Evolutionary conservation across 495 filamentous ascomycete species (phyloP).

Genomic region (Talaromyces trachyspermus): DNA sequence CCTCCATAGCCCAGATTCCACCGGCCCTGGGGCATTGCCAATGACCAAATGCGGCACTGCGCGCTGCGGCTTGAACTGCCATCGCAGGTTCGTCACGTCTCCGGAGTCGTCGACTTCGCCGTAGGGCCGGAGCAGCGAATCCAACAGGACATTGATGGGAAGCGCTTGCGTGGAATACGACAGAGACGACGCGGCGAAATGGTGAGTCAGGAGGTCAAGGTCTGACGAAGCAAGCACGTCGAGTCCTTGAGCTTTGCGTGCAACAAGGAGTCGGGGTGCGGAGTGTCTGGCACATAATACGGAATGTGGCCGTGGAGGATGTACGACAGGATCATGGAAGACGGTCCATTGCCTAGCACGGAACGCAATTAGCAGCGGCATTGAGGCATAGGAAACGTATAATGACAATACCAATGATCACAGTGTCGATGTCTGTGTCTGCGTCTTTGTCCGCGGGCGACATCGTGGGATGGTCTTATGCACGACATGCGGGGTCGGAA

Average conservation of each 20-base stretch:
- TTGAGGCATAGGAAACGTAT: too few relatives aligned
- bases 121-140: conserved; percentile 58
- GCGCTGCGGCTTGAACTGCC: conserved; percentile 44
- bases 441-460: neutral
- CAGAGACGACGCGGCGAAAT: conserved; percentile 53
- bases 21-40: conserved; percentile 48
- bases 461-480: too few relatives aligned
- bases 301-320: conserved; percentile 61
- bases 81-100: conserved; percentile 46
- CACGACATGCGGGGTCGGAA: too few relatives aligned
- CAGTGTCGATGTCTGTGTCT: conserved; percentile 31
- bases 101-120: conserved; percentile 50
- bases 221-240: conserved; percentile 41
- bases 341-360: conserved; percentile 53
- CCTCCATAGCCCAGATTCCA: conserved; percentile 58
- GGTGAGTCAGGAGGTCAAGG: conserved; percentile 42
- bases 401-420: conserved; percentile 45
- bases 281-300: conserved; percentile 43
- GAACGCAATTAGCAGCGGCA: conserved; percentile 4
- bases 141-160: conserved; percentile 56
- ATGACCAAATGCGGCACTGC: conserved; percentile 53
- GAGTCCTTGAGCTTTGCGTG: conserved; percentile 43
- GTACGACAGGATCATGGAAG: conserved; percentile 60
- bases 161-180: conserved; percentile 61
- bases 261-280: conserved; percentile 55